Evolutionary conservation across 352 stramenopile genomes (phyloP).

Genomic region (Pythium pyrilobum): DNA sequence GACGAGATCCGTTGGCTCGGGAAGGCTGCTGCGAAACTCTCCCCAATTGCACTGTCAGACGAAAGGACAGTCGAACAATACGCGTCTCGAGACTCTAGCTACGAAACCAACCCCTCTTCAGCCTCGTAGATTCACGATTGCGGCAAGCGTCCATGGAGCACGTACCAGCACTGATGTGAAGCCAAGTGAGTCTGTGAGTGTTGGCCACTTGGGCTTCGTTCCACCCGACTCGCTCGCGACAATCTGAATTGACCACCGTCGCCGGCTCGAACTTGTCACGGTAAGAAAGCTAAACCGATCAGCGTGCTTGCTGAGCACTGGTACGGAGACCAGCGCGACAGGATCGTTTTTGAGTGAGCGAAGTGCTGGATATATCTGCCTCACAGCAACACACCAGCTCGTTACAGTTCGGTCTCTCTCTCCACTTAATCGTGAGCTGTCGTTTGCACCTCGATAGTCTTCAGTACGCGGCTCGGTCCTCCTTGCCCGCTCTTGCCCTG

Average conservation of each 20-base stretch:
- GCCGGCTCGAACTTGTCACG: background rate
- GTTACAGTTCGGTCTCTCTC: background rate
- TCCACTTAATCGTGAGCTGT: too few species aligned
- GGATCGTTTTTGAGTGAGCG: slow-evolving; percentile 13
- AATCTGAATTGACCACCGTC: background rate
- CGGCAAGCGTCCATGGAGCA: too few species aligned
- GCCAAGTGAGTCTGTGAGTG: slow-evolving; percentile 1
- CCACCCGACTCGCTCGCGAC: background rate
- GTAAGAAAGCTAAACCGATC: background rate
- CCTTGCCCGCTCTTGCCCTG: background rate
- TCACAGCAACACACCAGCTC: background rate
- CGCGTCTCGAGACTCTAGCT: too few species aligned
- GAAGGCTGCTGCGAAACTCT: too few species aligned
- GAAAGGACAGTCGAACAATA: too few species aligned
- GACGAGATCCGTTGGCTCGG: too few species aligned
- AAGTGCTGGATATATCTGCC: slow-evolving; percentile 11
- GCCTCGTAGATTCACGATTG: too few species aligned
- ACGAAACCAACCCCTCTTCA: too few species aligned
- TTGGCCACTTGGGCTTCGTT: slow-evolving; percentile 3
- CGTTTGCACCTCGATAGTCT: slow-evolving; percentile 2
- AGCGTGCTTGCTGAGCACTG: background rate
- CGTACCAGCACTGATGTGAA: background rate
- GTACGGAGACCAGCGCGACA: background rate
- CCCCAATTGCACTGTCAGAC: too few species aligned
- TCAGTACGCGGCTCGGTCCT: background rate